Conservation (phyloP, 2,329 filamentous ascomycete species). For the Penicillium sumatraense region DNA sequence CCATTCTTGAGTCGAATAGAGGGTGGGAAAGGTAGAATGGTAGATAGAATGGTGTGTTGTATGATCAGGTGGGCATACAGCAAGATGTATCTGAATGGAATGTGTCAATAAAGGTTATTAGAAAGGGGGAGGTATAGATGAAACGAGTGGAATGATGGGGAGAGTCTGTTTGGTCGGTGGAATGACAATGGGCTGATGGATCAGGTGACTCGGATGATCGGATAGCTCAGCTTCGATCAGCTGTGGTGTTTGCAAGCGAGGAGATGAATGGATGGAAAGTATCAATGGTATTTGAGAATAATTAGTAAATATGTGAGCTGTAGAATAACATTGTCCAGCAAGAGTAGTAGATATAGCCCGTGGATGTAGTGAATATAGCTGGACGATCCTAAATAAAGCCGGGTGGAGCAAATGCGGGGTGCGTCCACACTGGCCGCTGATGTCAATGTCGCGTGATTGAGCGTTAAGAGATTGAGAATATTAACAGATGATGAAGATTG, state of each 20-base stretch:
- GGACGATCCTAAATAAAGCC: slow-evolving; percentile 17
- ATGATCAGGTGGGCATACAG: no score
- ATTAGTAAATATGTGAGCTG: not conserved
- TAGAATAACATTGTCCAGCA: no score
- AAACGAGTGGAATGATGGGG: not conserved
- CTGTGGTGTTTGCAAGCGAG: no score
- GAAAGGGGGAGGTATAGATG: not conserved
- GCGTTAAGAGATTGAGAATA: not conserved
- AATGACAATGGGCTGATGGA: slow-evolving; percentile 1
- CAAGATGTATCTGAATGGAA: no score
- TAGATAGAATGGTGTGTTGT: no score
- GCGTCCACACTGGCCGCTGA: slow-evolving; percentile 37
- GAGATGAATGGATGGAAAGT: not conserved
- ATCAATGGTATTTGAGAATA: not conserved
- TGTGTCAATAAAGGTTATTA: not conserved
- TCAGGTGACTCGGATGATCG: not conserved
- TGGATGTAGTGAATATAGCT: not conserved
- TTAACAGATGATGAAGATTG: not conserved
- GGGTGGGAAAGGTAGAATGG: not conserved
- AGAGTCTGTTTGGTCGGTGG: not conserved
- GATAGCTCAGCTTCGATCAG: no score
- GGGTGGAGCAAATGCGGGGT: slow-evolving; percentile 40
- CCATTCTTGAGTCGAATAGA: not conserved
- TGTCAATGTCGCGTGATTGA: slow-evolving; percentile 37
- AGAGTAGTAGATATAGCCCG: no score